Evolutionary conservation across 352 stramenopile genomes (phyloP).

Genomic region (Phytophthora pistaciae): DNA sequence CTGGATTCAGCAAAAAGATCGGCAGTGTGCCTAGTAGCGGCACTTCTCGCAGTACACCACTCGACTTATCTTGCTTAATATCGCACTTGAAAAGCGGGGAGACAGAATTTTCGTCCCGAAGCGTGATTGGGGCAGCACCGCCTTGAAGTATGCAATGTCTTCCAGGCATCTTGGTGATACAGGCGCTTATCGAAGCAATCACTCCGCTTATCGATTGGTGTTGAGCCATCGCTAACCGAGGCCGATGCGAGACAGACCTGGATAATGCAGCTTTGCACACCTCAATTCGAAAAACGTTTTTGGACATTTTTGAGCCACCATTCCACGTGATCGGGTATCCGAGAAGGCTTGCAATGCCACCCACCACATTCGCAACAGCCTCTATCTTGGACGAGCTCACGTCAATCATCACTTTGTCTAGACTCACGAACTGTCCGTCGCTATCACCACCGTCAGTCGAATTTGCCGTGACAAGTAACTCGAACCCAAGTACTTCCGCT

Average conservation of each 20-base stretch:
- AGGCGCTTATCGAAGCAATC: slow-evolving; percentile 42
- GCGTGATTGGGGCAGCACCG: slow-evolving; percentile 27
- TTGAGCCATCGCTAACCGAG: slow-evolving; percentile 33
- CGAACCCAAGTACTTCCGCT: slow-evolving; percentile 35
- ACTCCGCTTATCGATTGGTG: slow-evolving; percentile 34
- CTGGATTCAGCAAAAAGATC: slow-evolving; percentile 35
- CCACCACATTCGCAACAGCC: slow-evolving; percentile 15
- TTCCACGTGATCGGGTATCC: slow-evolving; percentile 34
- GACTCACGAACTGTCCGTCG: slow-evolving; percentile 19
- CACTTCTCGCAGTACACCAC: slow-evolving; percentile 26
- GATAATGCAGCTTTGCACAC: slow-evolving; percentile 28
- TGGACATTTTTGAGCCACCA: slow-evolving; percentile 3
- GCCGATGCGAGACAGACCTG: slow-evolving; percentile 26
- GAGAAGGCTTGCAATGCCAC: slow-evolving; percentile 21
- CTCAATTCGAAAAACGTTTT: slow-evolving; percentile 44
- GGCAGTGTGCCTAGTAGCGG: slow-evolving; percentile 28
- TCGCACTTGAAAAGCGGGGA: slow-evolving; percentile 30
- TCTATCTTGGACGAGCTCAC: slow-evolving; percentile 14
- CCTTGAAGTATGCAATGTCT: slow-evolving; percentile 36
- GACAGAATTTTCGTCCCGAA: neutral
- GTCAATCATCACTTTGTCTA: slow-evolving; percentile 34
- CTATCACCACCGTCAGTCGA: slow-evolving; percentile 28
- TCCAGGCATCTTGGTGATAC: slow-evolving; percentile 3
- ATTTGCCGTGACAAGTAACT: slow-evolving; percentile 29
- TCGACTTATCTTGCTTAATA: slow-evolving; percentile 39